phyloP scores from a whole-genome alignment of 352 stramenopile species.

The Phytophthora boehmeriae region DNA sequence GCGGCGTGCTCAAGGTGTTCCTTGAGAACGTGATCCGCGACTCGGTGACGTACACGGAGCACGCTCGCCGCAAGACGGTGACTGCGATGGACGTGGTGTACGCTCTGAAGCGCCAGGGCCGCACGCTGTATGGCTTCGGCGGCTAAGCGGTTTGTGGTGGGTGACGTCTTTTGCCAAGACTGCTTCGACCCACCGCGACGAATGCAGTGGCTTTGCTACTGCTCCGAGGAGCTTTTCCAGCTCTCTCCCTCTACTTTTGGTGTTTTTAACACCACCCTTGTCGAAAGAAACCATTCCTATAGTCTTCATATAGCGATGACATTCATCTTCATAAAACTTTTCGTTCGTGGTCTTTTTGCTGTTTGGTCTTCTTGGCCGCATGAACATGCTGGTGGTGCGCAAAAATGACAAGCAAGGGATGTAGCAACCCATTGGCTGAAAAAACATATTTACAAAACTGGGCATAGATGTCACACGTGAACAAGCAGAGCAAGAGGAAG shows the following conservation, averaged over 20 bases:
- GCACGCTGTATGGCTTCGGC: constrained; percentile 95
- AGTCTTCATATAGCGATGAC: no score
- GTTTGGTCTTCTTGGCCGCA: no score
- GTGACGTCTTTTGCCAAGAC: neutral
- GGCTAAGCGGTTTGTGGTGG: constrained; percentile 45
- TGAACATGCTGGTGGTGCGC: no score
- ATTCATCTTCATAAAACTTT: no score
- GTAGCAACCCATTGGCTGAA: no score
- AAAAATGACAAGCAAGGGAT: no score
- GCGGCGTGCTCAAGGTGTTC: constrained; percentile 98
- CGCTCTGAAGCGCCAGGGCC: constrained; percentile 96
- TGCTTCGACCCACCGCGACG: constrained; percentile 4
- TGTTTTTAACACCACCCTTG: constrained; percentile 58
- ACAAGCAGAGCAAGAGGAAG: no score
- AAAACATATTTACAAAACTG: no score
- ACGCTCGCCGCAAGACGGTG: constrained; percentile 96
- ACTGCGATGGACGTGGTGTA: constrained; percentile 99
- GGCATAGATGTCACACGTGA: no score
- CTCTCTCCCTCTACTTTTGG: constrained; percentile 28
- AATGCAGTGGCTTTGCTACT: constrained; percentile 3
- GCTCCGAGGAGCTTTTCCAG: constrained; percentile 5
- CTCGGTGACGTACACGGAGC: constrained; percentile 96
- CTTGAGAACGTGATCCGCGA: constrained; percentile 99
- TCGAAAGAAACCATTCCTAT: constrained; percentile 22
- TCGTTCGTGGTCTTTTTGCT: no score